A percentile compares a stretch with the other conserved stretches of the same genome.
Evolutionary conservation across 305 asterid genomes (phyloP).

Genomic region (Rubia balearica): DNA sequence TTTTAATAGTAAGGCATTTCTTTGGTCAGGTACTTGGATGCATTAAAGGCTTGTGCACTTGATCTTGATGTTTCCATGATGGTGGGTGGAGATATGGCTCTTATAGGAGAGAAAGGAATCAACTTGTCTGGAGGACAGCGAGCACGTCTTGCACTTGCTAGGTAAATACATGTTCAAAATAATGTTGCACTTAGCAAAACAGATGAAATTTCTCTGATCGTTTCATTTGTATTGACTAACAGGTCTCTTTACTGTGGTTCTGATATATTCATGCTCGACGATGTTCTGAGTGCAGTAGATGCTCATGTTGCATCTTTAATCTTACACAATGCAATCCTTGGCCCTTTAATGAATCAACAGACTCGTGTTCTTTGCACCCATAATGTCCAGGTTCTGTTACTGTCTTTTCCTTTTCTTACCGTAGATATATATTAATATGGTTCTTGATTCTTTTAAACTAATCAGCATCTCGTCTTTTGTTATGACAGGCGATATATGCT

Average conservation of each 20-base stretch:
- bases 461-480: not conserved
- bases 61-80: constrained; percentile 75
- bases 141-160: constrained; percentile 91
- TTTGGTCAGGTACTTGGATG: constrained; percentile 58
- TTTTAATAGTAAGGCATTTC: constrained; percentile 12
- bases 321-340: constrained; percentile 61
- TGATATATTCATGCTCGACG: constrained; percentile 73
- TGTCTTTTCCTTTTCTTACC: not conserved
- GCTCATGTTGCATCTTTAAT: constrained; percentile 87
- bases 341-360: constrained; percentile 64
- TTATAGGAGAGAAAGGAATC: constrained; percentile 85
- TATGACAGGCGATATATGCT: constrained; percentile 63
- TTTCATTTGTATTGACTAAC: constrained; percentile 9
- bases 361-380: constrained; percentile 92
- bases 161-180: constrained; percentile 29
- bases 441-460: not conserved
- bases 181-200: not conserved
- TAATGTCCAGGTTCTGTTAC: constrained; percentile 59
- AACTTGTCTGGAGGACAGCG: constrained; percentile 95
- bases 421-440: no score
- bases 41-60: constrained; percentile 59
- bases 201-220: not conserved
- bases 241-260: constrained; percentile 82
- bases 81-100: constrained; percentile 88
- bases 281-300: constrained; percentile 96